These are phyloP conservation scores for Phylloporus sp. DNA, from an alignment of 768 basidiomycete genomes.

Conservation along the genomic window DNA sequence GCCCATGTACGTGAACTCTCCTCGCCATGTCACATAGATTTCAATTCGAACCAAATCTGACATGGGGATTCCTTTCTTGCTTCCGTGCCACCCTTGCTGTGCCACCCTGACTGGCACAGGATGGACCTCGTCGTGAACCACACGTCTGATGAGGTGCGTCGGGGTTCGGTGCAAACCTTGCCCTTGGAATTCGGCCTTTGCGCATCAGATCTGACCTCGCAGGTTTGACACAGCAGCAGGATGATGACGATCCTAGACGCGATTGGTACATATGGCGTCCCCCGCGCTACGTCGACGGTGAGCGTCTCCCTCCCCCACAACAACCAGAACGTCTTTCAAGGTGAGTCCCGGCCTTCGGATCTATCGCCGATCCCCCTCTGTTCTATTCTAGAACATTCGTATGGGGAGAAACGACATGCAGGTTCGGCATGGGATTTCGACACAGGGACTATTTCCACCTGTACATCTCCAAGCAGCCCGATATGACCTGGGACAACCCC, in stretches of 20 bases:
- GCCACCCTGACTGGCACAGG: slow-evolving; percentile 32
- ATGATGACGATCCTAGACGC: slow-evolving; percentile 59
- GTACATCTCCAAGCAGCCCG: slow-evolving; percentile 64
- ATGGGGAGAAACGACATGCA: slow-evolving; percentile 19
- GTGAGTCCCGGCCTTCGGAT: slow-evolving; percentile 27
- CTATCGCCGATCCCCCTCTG: neutral
- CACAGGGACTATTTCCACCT: slow-evolving; percentile 62
- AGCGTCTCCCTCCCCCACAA: slow-evolving; percentile 54
- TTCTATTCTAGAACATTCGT: slow-evolving; percentile 4
- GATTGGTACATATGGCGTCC: slow-evolving; percentile 79
- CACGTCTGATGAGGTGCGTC: slow-evolving; percentile 56
- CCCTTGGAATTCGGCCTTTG: slow-evolving; percentile 6
- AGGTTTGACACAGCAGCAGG: slow-evolving; percentile 52
- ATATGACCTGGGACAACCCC: slow-evolving; percentile 74
- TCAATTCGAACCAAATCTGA: neutral
- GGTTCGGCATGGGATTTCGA: slow-evolving; percentile 73
- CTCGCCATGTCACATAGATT: slow-evolving; percentile 14
- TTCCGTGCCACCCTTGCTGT: slow-evolving; percentile 1
- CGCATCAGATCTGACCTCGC: neutral
- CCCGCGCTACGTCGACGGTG: slow-evolving; percentile 49
- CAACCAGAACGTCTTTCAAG: slow-evolving; percentile 70
- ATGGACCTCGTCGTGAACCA: slow-evolving; percentile 81
- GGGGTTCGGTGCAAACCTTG: neutral
- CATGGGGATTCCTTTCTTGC: neutral
- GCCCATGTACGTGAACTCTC: slow-evolving; percentile 46